These are phyloP conservation scores for Dioscorea alata DNA, from an alignment of 106 monocot species.

Conservation along the genomic window DNA sequence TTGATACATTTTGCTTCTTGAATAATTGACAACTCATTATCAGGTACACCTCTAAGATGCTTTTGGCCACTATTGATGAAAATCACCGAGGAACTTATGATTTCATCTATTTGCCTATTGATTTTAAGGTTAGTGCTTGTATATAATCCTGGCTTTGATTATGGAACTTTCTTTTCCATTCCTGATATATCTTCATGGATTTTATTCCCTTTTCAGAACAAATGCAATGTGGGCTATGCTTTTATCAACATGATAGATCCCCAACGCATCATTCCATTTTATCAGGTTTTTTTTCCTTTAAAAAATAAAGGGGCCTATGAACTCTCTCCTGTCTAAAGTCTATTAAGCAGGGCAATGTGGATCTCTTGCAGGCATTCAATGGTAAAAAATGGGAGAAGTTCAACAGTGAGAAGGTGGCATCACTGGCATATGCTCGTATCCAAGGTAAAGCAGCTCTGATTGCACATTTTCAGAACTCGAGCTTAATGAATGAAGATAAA, in stretches of 20 bases:
- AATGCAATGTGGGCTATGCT: slow-evolving; percentile 98
- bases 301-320: too few species aligned
- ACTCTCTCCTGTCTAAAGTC: too few species aligned
- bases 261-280: slow-evolving; percentile 42
- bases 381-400: slow-evolving; percentile 91
- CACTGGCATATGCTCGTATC: slow-evolving; percentile 78
- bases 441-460: slow-evolving; percentile 74
- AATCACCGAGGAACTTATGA: slow-evolving; percentile 64
- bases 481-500: slow-evolving; percentile 86
- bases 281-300: slow-evolving; percentile 24
- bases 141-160: not conserved
- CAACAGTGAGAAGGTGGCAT: slow-evolving; percentile 82
- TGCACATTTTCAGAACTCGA: slow-evolving; percentile 84
- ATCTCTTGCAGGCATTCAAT: slow-evolving; percentile 53
- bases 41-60: slow-evolving; percentile 79
- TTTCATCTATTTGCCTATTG: slow-evolving; percentile 78
- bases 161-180: not conserved
- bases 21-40: not conserved
- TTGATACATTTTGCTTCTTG: not conserved
- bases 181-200: slow-evolving; percentile 27
- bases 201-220: slow-evolving; percentile 58
- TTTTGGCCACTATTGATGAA: slow-evolving; percentile 69
- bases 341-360: not conserved
- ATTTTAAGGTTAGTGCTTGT: slow-evolving; percentile 57
- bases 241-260: slow-evolving; percentile 93